Percentiles rank a stretch among this genome's conserved stretches.
Evolutionary conservation across 140 eudicot genomes (phyloP).

Genomic region (Oenanthe javanica): DNA sequence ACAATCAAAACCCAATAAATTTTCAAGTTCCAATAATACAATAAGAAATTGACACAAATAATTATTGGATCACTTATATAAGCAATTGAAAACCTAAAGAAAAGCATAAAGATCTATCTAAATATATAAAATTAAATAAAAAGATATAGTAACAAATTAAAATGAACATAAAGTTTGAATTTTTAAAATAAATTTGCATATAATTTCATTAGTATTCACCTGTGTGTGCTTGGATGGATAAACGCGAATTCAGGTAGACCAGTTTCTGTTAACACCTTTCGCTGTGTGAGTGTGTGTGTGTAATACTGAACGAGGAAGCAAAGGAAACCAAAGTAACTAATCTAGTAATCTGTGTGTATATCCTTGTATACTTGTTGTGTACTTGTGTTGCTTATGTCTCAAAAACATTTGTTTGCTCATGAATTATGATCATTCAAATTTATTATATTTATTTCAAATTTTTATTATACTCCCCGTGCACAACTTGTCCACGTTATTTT

Average conservation of each 20-base stretch:
- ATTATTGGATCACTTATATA: neutral
- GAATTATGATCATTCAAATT: too few relatives aligned
- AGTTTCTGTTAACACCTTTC: neutral
- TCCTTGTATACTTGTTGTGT: too few relatives aligned
- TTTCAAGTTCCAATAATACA: neutral
- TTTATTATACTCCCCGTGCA: too few relatives aligned
- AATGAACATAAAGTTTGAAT: neutral
- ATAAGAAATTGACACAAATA: neutral
- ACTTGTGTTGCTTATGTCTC: too few relatives aligned
- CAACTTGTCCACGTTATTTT: too few relatives aligned
- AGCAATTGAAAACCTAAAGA: neutral
- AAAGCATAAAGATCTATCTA: neutral
- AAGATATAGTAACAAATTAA: neutral
- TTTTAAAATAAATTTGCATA: neutral
- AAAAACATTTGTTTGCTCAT: too few relatives aligned
- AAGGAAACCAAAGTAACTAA: too few relatives aligned
- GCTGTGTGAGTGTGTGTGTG: neutral
- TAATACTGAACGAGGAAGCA: too few relatives aligned
- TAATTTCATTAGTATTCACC: neutral
- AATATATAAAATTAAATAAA: neutral
- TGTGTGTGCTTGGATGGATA: constrained; percentile 1
- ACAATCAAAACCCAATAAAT: neutral
- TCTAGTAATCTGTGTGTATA: too few relatives aligned
- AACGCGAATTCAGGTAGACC: neutral
- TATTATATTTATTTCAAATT: too few relatives aligned